phyloP scores from a whole-genome alignment of 306 rosid genomes.

The Cajanus cajan region DNA sequence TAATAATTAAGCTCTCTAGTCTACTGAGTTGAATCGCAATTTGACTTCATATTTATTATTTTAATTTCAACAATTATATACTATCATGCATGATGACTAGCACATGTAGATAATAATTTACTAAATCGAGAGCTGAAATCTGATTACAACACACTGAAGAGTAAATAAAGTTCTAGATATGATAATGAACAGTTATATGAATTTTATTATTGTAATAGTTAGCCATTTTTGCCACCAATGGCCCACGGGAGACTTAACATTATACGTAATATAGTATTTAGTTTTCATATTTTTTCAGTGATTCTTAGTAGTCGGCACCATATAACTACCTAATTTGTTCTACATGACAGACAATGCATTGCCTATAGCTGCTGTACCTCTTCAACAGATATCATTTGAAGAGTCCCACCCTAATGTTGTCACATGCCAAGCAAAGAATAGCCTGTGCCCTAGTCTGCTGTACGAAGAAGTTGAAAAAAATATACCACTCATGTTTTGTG shows the following conservation, averaged over 20 bases:
- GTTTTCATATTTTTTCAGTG: background rate
- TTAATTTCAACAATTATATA: too few relatives aligned
- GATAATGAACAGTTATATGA: constrained; percentile 34
- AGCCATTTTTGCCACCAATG: background rate
- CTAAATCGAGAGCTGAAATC: background rate
- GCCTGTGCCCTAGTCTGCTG: constrained; percentile 51
- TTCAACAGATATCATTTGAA: constrained; percentile 43
- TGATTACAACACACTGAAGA: background rate
- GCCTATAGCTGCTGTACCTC: constrained; percentile 34
- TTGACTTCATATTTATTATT: too few relatives aligned
- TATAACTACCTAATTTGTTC: background rate
- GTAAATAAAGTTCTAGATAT: background rate
- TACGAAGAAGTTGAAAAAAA: constrained; percentile 36
- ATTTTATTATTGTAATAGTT: background rate
- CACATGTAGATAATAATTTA: too few relatives aligned
- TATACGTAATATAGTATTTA: background rate
- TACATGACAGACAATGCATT: background rate
- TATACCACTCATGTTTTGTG: constrained; percentile 56
- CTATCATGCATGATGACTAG: too few relatives aligned
- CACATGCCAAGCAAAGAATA: too few relatives aligned
- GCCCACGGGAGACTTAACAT: background rate
- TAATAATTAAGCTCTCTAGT: too few relatives aligned
- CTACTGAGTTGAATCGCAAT: too few relatives aligned
- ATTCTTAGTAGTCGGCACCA: background rate
- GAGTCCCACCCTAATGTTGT: constrained; percentile 22